phyloP scores from a whole-genome alignment of 164 flowering plant species.

The Amborella trichopoda region DNA sequence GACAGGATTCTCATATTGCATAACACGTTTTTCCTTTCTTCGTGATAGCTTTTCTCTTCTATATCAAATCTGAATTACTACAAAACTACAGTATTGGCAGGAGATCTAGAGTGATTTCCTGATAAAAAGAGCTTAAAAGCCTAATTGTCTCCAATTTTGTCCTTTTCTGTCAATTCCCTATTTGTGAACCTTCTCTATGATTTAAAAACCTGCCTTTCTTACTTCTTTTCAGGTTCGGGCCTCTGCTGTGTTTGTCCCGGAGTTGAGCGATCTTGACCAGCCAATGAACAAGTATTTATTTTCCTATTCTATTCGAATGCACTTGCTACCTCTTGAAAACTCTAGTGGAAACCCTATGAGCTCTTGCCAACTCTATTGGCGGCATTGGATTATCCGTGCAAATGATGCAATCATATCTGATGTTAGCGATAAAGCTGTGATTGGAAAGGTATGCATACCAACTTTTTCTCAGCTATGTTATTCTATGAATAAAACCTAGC shows the following conservation, averaged over 20 bases:
- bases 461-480: not conserved
- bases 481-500: not conserved
- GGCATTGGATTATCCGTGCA: conserved; percentile 74
- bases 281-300: conserved; percentile 32
- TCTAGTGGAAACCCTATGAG: conserved; percentile 34
- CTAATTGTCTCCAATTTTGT: no score
- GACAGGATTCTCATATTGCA: no score
- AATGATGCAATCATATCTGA: conserved; percentile 37
- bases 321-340: conserved; percentile 58
- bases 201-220: no score
- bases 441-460: conserved; percentile 59
- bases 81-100: no score
- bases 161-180: no score
- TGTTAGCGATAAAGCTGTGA: conserved; percentile 65
- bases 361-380: conserved; percentile 74
- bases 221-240: conserved; percentile 62
- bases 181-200: no score
- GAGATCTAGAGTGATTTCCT: no score
- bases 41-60: no score
- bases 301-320: conserved; percentile 82
- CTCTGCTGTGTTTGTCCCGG: conserved; percentile 83
- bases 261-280: conserved; percentile 34
- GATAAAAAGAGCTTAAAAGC: no score
- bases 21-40: no score
- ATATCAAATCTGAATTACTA: no score